A percentile compares a stretch with the other conserved stretches of the same genome.
phyloP scores from a whole-genome alignment of 352 stramenopile genomes.

The Phytopythium oedochilum region DNA sequence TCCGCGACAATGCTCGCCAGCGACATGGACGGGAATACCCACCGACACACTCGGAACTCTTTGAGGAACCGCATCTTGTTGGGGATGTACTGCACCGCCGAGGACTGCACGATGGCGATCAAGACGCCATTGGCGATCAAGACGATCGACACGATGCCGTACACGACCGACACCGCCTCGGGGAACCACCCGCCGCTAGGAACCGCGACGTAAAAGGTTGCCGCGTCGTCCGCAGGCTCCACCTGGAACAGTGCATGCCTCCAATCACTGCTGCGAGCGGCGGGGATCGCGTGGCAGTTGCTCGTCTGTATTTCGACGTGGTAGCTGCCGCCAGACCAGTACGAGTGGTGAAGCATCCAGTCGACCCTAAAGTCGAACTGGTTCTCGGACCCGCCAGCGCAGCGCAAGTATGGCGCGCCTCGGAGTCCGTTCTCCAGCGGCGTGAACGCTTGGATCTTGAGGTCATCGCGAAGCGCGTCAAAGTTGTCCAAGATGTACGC shows the following conservation, averaged over 20 bases:
- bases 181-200: slow-evolving; percentile 11
- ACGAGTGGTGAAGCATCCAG: slow-evolving; percentile 23
- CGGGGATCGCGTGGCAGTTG: slow-evolving; percentile 14
- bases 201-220: slow-evolving; percentile 8
- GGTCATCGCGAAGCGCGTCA: slow-evolving; percentile 6
- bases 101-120: slow-evolving; percentile 3
- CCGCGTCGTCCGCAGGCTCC: slow-evolving; percentile 10
- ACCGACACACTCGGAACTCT: not conserved
- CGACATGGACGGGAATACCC: slow-evolving; percentile 11
- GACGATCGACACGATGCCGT: slow-evolving; percentile 17
- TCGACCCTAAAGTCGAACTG: slow-evolving; percentile 27
- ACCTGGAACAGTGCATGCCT: slow-evolving; percentile 19
- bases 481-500: slow-evolving; percentile 28
- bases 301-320: slow-evolving; percentile 31
- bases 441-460: slow-evolving; percentile 14
- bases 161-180: slow-evolving; percentile 12
- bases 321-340: slow-evolving; percentile 26
- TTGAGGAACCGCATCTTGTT: slow-evolving; percentile 6
- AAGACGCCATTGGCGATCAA: slow-evolving; percentile 14
- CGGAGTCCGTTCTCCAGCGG: slow-evolving; percentile 15
- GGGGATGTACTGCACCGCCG: slow-evolving; percentile 13
- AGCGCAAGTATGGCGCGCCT: slow-evolving; percentile 27
- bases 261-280: slow-evolving; percentile 1
- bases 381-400: slow-evolving; percentile 8
- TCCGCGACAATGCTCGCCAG: slow-evolving; percentile 1